Percentiles rank a stretch among this genome's conserved stretches.
Evolutionary conservation across 148 eudicot species (phyloP).

Genomic region (Amaranthus cruentus): DNA sequence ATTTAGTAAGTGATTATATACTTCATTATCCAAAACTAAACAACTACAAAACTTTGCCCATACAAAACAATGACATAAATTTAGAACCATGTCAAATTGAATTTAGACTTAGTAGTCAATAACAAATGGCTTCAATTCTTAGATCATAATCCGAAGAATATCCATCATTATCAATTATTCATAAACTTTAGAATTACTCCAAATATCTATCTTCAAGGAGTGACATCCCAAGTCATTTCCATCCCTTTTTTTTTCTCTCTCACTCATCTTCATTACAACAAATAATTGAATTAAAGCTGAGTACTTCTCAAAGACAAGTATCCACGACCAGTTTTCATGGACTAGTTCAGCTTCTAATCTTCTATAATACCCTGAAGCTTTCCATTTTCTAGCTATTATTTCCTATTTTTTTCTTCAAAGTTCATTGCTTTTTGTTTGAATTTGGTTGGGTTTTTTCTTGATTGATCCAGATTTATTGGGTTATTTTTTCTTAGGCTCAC

Average conservation of each 20-base stretch:
- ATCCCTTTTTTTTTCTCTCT: neutral
- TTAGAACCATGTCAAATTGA: too few relatives aligned
- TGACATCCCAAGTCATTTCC: neutral
- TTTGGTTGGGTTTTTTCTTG: neutral
- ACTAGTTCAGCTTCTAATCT: neutral
- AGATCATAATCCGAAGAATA: too few relatives aligned
- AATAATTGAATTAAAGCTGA: too few relatives aligned
- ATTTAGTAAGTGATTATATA: too few relatives aligned
- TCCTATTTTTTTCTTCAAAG: neutral
- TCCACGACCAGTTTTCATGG: neutral
- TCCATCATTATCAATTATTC: too few relatives aligned
- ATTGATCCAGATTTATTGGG: neutral
- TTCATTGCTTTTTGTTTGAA: neutral
- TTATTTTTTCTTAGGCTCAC: conserved; percentile 10
- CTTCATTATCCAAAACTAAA: too few relatives aligned
- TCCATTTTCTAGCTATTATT: neutral
- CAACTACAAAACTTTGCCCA: too few relatives aligned
- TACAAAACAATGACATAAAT: too few relatives aligned
- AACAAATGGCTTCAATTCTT: too few relatives aligned
- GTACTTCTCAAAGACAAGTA: neutral
- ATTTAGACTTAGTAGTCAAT: too few relatives aligned
- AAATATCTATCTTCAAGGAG: neutral
- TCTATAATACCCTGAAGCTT: neutral
- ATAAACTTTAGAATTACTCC: too few relatives aligned
- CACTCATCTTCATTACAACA: neutral